A percentile compares a stretch with the other conserved stretches of the same genome.
Evolutionary conservation across 2,329 filamentous ascomycete genomes (phyloP).

Genomic region (Fusarium luffae): DNA sequence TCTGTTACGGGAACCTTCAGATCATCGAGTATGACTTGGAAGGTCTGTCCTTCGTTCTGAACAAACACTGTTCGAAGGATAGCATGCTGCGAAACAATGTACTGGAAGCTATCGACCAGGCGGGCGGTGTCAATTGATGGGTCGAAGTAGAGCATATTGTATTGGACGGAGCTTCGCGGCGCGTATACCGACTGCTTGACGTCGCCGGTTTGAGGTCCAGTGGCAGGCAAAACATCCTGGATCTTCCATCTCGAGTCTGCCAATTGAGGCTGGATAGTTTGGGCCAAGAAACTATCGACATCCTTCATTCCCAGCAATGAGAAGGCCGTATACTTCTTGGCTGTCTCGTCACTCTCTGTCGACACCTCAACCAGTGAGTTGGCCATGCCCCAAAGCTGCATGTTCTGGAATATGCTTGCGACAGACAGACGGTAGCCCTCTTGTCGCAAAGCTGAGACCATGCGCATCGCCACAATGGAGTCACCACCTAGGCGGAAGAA

Average conservation of each 20-base stretch:
- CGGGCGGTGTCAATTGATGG: constrained; percentile 33
- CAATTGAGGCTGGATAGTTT: constrained; percentile 31
- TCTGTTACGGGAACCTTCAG: constrained; percentile 33
- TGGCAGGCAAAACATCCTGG: constrained; percentile 38
- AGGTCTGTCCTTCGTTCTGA: constrained; percentile 13
- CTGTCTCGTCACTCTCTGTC: background rate
- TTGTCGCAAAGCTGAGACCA: constrained; percentile 42
- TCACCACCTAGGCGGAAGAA: constrained; percentile 46
- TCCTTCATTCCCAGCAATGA: constrained; percentile 32
- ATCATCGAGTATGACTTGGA: constrained; percentile 41
- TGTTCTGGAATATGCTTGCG: constrained; percentile 45
- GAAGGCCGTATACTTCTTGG: constrained; percentile 35
- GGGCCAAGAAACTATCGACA: constrained; percentile 31
- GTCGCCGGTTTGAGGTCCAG: constrained; percentile 39
- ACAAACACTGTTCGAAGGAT: constrained; percentile 46
- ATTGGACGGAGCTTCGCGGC: constrained; percentile 43
- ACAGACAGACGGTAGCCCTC: constrained; percentile 42
- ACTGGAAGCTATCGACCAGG: constrained; percentile 38
- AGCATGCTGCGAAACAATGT: constrained; percentile 38
- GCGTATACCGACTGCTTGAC: constrained; percentile 37
- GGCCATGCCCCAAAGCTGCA: constrained; percentile 44
- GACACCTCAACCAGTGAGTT: constrained; percentile 25
- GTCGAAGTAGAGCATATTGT: constrained; percentile 47
- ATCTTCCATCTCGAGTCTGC: constrained; percentile 37
- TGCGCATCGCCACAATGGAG: constrained; percentile 44